A percentile compares a stretch with the other conserved stretches of the same genome.
phyloP scores from a whole-genome alignment of 2,329 filamentous ascomycete species.

The Neonectria punicea region DNA sequence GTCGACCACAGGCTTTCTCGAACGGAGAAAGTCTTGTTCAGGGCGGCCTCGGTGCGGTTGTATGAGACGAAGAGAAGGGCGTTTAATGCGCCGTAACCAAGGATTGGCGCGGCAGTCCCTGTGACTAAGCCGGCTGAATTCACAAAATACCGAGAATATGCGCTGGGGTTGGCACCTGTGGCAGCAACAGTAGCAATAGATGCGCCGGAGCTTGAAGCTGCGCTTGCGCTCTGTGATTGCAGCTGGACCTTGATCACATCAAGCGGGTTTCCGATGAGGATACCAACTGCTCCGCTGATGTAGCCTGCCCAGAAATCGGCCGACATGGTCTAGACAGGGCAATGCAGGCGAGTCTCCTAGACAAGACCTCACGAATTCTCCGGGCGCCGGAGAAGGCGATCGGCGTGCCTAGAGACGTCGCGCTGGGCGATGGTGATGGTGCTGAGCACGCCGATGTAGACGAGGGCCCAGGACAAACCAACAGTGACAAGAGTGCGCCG shows the following conservation, averaged over 20 bases:
- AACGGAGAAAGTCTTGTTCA: constrained; percentile 56
- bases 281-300: constrained; percentile 84
- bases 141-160: constrained; percentile 31
- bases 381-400: constrained; percentile 20
- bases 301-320: constrained; percentile 96
- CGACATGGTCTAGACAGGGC: constrained; percentile 70
- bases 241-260: constrained; percentile 73
- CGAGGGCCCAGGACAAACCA: constrained; percentile 38
- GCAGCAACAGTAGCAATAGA: constrained; percentile 14
- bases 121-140: constrained; percentile 56
- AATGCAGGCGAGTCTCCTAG: neutral
- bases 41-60: constrained; percentile 78
- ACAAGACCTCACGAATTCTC: constrained; percentile 18
- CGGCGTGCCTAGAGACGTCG: constrained; percentile 26
- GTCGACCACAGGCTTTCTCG: constrained; percentile 69
- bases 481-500: constrained; percentile 34
- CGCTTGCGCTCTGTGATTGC: constrained; percentile 64
- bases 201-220: constrained; percentile 21
- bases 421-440: constrained; percentile 38
- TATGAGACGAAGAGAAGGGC: constrained; percentile 91
- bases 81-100: constrained; percentile 92
- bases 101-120: constrained; percentile 84
- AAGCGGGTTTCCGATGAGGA: constrained; percentile 88
- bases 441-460: constrained; percentile 40
- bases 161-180: constrained; percentile 10